These are phyloP conservation scores for Fusarium phyllophilum DNA, from an alignment of 2,329 filamentous ascomycete genomes.

Conservation along the genomic window DNA sequence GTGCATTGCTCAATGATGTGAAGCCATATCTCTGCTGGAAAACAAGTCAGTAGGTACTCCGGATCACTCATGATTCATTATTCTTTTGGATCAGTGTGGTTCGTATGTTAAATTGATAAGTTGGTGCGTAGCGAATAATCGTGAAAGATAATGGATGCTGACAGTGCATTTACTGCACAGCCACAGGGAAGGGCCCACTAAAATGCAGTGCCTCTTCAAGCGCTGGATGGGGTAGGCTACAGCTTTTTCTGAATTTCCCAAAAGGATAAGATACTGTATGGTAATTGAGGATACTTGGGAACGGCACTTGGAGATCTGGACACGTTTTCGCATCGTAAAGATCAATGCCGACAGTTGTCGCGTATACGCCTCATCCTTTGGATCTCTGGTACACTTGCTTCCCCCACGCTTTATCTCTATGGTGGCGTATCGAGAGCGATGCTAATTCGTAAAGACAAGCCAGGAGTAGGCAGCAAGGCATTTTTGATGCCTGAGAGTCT, in stretches of 20 bases:
- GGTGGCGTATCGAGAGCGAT: background rate
- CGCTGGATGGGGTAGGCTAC: background rate
- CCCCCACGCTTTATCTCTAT: background rate
- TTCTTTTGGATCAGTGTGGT: background rate
- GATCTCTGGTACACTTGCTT: background rate
- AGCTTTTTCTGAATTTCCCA: background rate
- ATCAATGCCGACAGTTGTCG: background rate
- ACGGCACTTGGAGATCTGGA: too few species aligned
- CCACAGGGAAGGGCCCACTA: background rate
- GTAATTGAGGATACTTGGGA: background rate
- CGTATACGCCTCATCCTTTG: background rate
- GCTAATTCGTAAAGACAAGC: background rate
- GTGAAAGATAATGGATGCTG: background rate
- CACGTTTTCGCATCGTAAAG: too few species aligned
- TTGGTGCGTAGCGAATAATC: background rate
- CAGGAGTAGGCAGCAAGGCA: background rate
- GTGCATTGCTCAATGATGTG: background rate
- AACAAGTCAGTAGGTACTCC: fast-evolving
- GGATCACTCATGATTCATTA: background rate
- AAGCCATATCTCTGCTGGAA: background rate
- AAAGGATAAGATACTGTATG: background rate
- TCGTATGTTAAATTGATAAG: background rate
- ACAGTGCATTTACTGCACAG: background rate
- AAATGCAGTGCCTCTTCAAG: background rate
- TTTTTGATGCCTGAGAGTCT: background rate